Percentiles rank a stretch among this genome's conserved stretches.
These are phyloP conservation scores for Suillus hirtellus DNA, from an alignment of 768 basidiomycete genomes.

Conservation along the genomic window DNA sequence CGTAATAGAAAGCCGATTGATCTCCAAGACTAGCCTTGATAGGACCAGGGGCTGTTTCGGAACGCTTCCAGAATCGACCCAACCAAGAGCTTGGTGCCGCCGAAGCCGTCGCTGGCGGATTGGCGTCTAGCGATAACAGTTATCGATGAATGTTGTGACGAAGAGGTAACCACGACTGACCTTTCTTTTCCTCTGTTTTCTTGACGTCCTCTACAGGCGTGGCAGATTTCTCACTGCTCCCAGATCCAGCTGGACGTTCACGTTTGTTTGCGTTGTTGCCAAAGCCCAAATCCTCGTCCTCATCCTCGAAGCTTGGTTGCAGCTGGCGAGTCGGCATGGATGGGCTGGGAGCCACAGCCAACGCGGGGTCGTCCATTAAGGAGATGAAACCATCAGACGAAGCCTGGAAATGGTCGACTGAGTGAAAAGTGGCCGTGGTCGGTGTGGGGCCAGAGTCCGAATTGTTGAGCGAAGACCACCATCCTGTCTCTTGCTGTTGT, in stretches of 20 bases:
- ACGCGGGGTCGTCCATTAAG: constrained; percentile 67
- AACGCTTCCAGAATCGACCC: constrained; percentile 76
- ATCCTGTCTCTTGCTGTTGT: constrained; percentile 43
- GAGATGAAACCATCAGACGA: constrained; percentile 72
- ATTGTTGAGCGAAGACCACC: constrained; percentile 63
- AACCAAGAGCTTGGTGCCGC: constrained; percentile 68
- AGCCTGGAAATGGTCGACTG: constrained; percentile 45
- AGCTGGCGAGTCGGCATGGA: constrained; percentile 15
- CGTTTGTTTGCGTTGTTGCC: constrained; percentile 64
- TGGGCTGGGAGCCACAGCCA: constrained; percentile 38
- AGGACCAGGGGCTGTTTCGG: constrained; percentile 63
- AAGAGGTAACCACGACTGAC: constrained; percentile 20
- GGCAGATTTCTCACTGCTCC: constrained; percentile 24
- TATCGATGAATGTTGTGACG: not conserved
- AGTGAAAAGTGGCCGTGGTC: constrained; percentile 65
- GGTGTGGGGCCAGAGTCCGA: constrained; percentile 55
- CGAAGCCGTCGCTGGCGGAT: constrained; percentile 25
- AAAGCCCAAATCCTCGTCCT: constrained; percentile 90
- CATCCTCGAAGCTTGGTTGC: constrained; percentile 40
- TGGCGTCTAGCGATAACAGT: constrained; percentile 12
- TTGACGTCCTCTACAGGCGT: constrained; percentile 20
- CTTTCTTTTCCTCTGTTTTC: constrained; percentile 31
- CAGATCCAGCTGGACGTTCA: constrained; percentile 31
- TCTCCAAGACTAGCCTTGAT: constrained; percentile 93
- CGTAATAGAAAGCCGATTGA: constrained; percentile 87